A percentile compares a stretch with the other conserved stretches of the same genome.
Evolutionary conservation across 148 eudicot genomes (phyloP).

Genomic region (Limonium bicolor): DNA sequence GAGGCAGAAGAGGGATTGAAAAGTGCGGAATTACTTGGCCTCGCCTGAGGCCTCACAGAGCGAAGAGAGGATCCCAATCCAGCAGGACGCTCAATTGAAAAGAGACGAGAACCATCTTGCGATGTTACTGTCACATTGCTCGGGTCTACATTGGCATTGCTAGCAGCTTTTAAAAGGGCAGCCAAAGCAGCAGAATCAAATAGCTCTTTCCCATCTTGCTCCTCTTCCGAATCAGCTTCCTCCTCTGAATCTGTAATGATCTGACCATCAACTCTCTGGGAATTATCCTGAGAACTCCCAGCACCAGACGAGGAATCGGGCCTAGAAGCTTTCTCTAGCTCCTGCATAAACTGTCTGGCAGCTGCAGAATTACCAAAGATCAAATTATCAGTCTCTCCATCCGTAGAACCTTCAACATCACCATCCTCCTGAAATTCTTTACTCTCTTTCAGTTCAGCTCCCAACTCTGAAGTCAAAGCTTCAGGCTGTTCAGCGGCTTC

Average conservation of each 20-base stretch:
- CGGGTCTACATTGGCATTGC: conserved; percentile 47
- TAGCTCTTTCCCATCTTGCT: conserved; percentile 63
- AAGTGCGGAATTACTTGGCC: conserved; percentile 32
- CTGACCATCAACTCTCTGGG: conserved; percentile 56
- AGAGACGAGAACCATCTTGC: conserved; percentile 77
- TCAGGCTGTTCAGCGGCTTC: conserved; percentile 6
- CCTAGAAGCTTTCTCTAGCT: conserved; percentile 40
- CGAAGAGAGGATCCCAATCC: conserved; percentile 75
- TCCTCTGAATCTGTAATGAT: conserved; percentile 78
- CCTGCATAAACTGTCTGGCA: conserved; percentile 58
- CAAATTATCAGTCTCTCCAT: conserved; percentile 48
- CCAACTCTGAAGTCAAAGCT: conserved; percentile 9
- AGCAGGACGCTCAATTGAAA: conserved; percentile 92
- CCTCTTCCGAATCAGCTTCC: conserved; percentile 75
- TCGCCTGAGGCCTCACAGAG: conserved; percentile 37
- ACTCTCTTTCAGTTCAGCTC: conserved; percentile 8
- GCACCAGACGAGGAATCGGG: conserved; percentile 17
- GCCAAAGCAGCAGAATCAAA: conserved; percentile 91
- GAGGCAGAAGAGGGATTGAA: conserved; percentile 23
- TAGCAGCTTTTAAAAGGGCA: conserved; percentile 84
- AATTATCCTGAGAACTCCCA: conserved; percentile 24
- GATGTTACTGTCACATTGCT: conserved; percentile 59
- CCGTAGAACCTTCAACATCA: conserved; percentile 33
- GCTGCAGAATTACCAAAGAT: conserved; percentile 53
- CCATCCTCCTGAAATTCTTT: conserved; percentile 20